These are phyloP conservation scores for Nemania sp. DNA, from an alignment of 2,329 filamentous ascomycete species.

Conservation along the genomic window DNA sequence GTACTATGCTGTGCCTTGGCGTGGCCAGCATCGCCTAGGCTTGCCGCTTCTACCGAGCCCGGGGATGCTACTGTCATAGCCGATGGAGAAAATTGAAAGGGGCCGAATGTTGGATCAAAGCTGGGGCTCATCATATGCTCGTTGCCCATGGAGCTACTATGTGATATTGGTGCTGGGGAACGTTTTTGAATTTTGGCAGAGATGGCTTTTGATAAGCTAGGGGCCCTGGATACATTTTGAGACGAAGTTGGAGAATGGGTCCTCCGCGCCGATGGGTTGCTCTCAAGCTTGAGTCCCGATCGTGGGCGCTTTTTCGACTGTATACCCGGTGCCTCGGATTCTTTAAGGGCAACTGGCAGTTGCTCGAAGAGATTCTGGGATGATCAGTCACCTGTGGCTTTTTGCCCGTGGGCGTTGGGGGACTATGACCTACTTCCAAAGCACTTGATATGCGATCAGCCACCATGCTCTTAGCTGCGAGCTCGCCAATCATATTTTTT, in stretches of 20 bases:
- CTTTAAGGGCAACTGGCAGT: constrained; percentile 72
- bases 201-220: constrained; percentile 26
- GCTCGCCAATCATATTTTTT: constrained; percentile 75
- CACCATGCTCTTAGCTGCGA: constrained; percentile 83
- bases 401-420: constrained; percentile 1
- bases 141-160: constrained; percentile 23
- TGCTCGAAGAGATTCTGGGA: constrained; percentile 78
- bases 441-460: constrained; percentile 83
- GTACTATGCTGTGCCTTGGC: constrained; percentile 33
- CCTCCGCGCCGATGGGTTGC: constrained; percentile 37
- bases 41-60: constrained; percentile 30
- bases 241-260: constrained; percentile 34
- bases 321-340: constrained; percentile 43
- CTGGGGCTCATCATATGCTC: constrained; percentile 28
- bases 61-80: constrained; percentile 33
- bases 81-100: constrained; percentile 34
- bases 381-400: constrained; percentile 27
- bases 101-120: constrained; percentile 29
- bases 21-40: constrained; percentile 37
- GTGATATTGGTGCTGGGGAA: constrained; percentile 25
- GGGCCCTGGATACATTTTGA: constrained; percentile 17
- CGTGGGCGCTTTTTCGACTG: constrained; percentile 61
- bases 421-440: constrained; percentile 64
- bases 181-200: constrained; percentile 30
- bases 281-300: constrained; percentile 46